A percentile compares a stretch with the other conserved stretches of the same genome.
Conservation (phyloP, 257 asterid genomes). For the Solanum microdontum region DNA sequence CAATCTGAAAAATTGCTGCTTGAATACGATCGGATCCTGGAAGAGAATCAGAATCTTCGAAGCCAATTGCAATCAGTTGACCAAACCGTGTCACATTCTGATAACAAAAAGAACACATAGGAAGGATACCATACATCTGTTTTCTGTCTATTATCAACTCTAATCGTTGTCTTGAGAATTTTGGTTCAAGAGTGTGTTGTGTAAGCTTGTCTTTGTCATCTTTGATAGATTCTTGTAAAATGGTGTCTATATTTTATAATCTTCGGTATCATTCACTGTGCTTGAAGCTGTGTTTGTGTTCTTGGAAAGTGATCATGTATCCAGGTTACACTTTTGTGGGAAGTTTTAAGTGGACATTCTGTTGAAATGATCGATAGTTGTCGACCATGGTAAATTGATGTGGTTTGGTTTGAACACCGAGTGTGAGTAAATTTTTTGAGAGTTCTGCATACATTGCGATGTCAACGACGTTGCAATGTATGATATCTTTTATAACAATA, state of each 20-base stretch:
- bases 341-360: not conserved
- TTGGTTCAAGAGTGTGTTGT: not conserved
- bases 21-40: constrained; percentile 26
- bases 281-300: not conserved
- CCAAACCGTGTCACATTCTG: constrained; percentile 8
- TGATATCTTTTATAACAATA: not conserved
- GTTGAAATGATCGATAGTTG: not conserved
- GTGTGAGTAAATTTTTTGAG: not conserved
- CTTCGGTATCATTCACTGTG: not conserved
- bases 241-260: no score
- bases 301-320: not conserved
- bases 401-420: not conserved
- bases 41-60: constrained; percentile 37
- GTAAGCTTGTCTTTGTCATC: not conserved
- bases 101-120: constrained; percentile 13
- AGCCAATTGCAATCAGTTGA: constrained; percentile 25
- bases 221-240: not conserved
- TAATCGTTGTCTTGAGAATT: not conserved
- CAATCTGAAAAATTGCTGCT: constrained; percentile 25
- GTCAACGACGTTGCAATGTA: not conserved
- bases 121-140: not conserved
- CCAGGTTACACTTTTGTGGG: not conserved
- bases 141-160: not conserved
- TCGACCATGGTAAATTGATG: not conserved
- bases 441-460: not conserved